phyloP scores from a whole-genome alignment of 2,329 filamentous ascomycete genomes.

The Botrytis elliptica region DNA sequence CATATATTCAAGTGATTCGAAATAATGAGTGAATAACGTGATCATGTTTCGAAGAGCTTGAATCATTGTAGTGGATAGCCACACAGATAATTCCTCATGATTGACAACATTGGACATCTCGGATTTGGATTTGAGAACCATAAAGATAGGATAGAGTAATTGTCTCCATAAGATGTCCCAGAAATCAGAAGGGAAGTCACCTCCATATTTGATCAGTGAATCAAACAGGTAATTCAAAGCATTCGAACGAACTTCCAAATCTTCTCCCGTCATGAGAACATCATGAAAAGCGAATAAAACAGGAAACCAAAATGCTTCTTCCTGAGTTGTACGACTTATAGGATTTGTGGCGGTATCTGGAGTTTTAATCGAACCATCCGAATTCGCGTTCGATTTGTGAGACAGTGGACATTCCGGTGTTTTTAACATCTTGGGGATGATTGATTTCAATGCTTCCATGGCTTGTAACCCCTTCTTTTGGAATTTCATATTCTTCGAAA shows the following conservation, averaged over 20 bases:
- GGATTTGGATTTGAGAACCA: slow-evolving; percentile 92
- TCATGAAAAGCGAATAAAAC: slow-evolving; percentile 98
- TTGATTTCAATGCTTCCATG: slow-evolving; percentile 90
- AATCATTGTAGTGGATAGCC: slow-evolving; percentile 99
- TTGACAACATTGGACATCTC: slow-evolving; percentile 95
- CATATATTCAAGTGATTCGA: slow-evolving; percentile 95
- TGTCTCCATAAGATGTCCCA: slow-evolving; percentile 99
- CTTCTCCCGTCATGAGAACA: slow-evolving; percentile 97
- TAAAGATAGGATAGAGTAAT: slow-evolving; percentile 95
- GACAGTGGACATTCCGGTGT: slow-evolving; percentile 94
- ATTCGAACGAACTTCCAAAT: slow-evolving; percentile 87
- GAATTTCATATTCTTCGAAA: slow-evolving; percentile 97
- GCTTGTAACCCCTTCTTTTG: slow-evolving; percentile 98
- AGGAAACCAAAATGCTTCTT: slow-evolving; percentile 98
- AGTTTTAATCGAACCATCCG: slow-evolving; percentile 40
- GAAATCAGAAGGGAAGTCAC: slow-evolving; percentile 88
- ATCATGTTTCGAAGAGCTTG: slow-evolving; percentile 98
- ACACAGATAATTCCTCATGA: slow-evolving; percentile 95
- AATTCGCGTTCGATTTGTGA: slow-evolving; percentile 50
- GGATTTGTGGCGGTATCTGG: slow-evolving; percentile 51
- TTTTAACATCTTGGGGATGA: slow-evolving; percentile 90
- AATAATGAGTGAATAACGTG: slow-evolving; percentile 97
- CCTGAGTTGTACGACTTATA: slow-evolving; percentile 78
- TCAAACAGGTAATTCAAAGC: slow-evolving; percentile 97
- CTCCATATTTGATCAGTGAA: slow-evolving; percentile 83